phyloP scores from a whole-genome alignment of 768 basidiomycete species.

The Russula abietina region DNA sequence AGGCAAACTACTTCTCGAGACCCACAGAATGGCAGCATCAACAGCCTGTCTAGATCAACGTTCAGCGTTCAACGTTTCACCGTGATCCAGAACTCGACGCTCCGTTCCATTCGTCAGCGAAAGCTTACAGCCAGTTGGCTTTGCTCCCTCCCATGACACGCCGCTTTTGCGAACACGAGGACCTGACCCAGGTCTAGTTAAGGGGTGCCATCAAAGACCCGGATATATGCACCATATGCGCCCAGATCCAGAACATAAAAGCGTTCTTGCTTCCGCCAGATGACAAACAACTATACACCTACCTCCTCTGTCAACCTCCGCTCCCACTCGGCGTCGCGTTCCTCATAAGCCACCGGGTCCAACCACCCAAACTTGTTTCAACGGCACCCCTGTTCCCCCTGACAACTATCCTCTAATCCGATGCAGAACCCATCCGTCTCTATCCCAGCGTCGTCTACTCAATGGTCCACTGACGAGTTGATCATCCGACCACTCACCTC shows the following conservation, averaged over 20 bases:
- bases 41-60: neutral
- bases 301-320: constrained; percentile 17
- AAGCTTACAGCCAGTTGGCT: neutral
- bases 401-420: neutral
- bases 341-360: neutral
- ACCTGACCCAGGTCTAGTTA: no score
- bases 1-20: no score
- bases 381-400: neutral
- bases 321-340: neutral
- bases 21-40: neutral
- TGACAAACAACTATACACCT: constrained; percentile 11
- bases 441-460: neutral
- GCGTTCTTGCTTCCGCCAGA: constrained; percentile 2
- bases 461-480: constrained; percentile 14
- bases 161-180: no score
- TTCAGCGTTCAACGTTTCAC: no score
- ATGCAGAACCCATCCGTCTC: constrained; percentile 20
- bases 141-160: neutral
- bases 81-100: no score
- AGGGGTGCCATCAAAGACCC: neutral
- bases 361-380: neutral
- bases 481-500: constrained; percentile 20
- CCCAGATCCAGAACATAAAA: neutral
- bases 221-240: no score
- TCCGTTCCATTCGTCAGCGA: constrained; percentile 19